Evolutionary conservation across 176 grass and related monocot genomes (phyloP).

Genomic region (Eremochloa ophiuroides): DNA sequence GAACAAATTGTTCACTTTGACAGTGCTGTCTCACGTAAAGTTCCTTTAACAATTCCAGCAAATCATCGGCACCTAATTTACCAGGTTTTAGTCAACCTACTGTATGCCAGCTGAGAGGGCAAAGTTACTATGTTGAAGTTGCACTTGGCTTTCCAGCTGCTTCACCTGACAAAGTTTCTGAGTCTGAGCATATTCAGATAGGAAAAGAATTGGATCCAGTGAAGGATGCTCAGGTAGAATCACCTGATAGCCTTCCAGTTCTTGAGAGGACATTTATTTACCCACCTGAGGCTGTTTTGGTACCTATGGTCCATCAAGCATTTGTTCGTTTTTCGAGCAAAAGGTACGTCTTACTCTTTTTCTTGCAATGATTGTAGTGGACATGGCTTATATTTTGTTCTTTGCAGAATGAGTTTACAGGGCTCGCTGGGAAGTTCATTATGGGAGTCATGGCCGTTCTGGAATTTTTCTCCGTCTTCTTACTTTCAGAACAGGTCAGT

Average conservation of each 20-base stretch:
- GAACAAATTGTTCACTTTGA: neutral
- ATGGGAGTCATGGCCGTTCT: slow-evolving; percentile 86
- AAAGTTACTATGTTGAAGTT: slow-evolving; percentile 97
- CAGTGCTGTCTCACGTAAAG: slow-evolving; percentile 19
- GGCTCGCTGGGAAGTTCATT: slow-evolving; percentile 55
- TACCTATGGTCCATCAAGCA: slow-evolving; percentile 88
- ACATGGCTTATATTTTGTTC: slow-evolving; percentile 35
- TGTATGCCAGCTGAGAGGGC: slow-evolving; percentile 73
- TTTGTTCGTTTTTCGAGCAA: slow-evolving; percentile 86
- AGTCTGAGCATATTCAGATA: slow-evolving; percentile 44
- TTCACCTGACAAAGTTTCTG: slow-evolving; percentile 45
- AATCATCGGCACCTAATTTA: slow-evolving; percentile 56
- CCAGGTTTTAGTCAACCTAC: slow-evolving; percentile 70
- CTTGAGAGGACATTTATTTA: slow-evolving; percentile 97
- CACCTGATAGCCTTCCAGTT: slow-evolving; percentile 48
- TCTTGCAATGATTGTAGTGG: slow-evolving; percentile 5
- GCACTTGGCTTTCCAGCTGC: slow-evolving; percentile 70
- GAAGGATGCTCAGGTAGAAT: slow-evolving; percentile 51
- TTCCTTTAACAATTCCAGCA: slow-evolving; percentile 67
- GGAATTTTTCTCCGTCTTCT: slow-evolving; percentile 84
- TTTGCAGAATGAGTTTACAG: slow-evolving; percentile 72
- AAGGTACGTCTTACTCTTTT: slow-evolving; percentile 50
- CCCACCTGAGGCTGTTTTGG: slow-evolving; percentile 82
- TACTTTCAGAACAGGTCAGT: slow-evolving; percentile 79
- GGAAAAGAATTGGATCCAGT: slow-evolving; percentile 43